Conservation (phyloP, 1,284 basidiomycete species). For the Trichosporon ovoides region DNA sequence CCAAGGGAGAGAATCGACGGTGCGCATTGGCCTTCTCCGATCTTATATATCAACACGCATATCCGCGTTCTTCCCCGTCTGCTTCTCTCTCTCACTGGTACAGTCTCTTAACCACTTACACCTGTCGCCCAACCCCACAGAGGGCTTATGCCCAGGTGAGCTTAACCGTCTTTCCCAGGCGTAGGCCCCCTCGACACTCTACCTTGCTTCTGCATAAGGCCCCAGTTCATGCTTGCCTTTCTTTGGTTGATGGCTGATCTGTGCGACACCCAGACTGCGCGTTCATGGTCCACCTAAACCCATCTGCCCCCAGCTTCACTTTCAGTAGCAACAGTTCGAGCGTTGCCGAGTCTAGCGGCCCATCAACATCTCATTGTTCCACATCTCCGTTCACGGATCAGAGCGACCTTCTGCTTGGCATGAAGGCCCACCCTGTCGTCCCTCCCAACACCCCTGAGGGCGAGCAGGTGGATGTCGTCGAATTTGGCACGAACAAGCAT, state of each 20-base stretch:
- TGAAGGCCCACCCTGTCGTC: neutral
- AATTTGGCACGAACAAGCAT: neutral
- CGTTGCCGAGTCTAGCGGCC: neutral
- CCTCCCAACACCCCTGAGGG: conserved; percentile 8
- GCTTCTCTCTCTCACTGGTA: neutral
- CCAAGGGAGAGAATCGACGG: neutral
- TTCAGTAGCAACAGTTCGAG: neutral
- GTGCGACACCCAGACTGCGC: neutral
- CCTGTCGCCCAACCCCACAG: neutral
- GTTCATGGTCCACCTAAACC: conserved; percentile 11
- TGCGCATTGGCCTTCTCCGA: neutral
- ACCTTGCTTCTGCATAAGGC: neutral
- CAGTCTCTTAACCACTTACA: neutral
- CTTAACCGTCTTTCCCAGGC: neutral
- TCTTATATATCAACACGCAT: conserved; percentile 10
- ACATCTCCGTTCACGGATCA: neutral
- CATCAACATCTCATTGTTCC: neutral
- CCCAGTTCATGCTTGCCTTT: neutral
- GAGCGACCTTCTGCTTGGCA: neutral
- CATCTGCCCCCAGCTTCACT: conserved; percentile 6
- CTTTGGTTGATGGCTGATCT: neutral
- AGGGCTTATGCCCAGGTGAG: neutral
- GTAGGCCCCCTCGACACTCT: too few species aligned
- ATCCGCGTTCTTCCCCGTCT: conserved; percentile 5
- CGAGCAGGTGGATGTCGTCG: neutral